Conservation (phyloP, 2,329 filamentous ascomycete species). For the Colletotrichum neosansevieriae region DNA sequence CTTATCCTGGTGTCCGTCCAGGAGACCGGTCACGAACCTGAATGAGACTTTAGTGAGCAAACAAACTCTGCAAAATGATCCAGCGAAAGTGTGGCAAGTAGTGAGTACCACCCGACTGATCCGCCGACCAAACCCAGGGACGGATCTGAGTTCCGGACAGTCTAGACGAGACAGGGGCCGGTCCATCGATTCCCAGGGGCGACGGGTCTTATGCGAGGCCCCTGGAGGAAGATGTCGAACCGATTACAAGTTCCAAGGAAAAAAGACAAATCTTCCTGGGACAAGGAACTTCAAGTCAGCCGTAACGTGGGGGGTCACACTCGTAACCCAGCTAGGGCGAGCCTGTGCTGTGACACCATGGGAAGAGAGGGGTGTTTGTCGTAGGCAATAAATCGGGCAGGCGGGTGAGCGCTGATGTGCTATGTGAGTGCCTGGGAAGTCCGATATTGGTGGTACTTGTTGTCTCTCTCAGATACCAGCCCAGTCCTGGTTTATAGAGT, state of each 20-base stretch:
- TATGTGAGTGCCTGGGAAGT: constrained; percentile 1
- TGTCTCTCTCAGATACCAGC: constrained; percentile 11
- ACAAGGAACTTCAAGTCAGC: constrained; percentile 25
- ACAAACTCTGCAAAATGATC: no score
- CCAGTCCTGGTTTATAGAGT: neutral
- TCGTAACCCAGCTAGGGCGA: constrained; percentile 19
- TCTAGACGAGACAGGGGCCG: constrained; percentile 2
- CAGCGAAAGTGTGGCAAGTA: neutral
- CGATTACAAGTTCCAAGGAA: neutral
- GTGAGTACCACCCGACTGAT: neutral
- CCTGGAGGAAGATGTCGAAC: no score
- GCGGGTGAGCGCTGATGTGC: neutral
- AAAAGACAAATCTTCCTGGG: constrained; percentile 1
- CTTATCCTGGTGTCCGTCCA: constrained; percentile 79
- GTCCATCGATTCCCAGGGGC: neutral
- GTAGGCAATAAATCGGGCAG: neutral
- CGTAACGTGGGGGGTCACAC: constrained; percentile 1
- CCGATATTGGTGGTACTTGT: neutral
- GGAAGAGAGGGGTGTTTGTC: neutral
- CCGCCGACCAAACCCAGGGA: neutral
- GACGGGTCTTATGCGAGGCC: no score
- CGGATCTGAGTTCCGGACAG: neutral
- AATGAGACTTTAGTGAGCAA: constrained; percentile 1
- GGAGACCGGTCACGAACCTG: constrained; percentile 83
- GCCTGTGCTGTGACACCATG: neutral